Base-by-base conservation (phyloP, 2,329 filamentous ascomycete species). In the Trichoderma arundinaceum region DNA sequence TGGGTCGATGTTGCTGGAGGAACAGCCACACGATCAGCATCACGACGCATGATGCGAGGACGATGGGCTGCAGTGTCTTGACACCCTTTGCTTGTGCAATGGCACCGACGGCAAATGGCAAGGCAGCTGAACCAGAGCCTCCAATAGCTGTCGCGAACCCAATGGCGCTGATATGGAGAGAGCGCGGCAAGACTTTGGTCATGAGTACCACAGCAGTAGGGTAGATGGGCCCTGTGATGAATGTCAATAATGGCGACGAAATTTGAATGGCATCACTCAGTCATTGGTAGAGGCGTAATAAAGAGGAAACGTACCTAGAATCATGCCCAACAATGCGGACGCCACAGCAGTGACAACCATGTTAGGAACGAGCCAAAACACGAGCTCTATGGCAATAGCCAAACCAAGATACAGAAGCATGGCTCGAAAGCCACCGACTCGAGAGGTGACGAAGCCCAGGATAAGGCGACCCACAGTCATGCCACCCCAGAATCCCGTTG, bases 301-400 rank as follows among this genome's bases (percentile, higher is more conserved):
- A n/a, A 38, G 17, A 7, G 5, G 6, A 13, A n/a, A 28, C 59
- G 1, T 13, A 54, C 59, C 59, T 13, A 63, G 7, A 28, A 54
- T 54, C 59, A 63, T 53, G 39, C 59, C 59, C 67, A 92, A 85
- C 0, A 94, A 75, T 0, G 87, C 81, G 10, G 92, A 88, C 4
- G 90, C 87, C 1, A 94, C 83, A 0, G 90, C 89, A 0, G 90
- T 92, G 6, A 91, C 89, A 72, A 90, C 86, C 74, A 94, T 92
- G 60, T 89, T 84, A 0, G 92, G 91, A 0, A 95, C 88, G 2
- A 94, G 86, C 91, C 91, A 95, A 79, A 94, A 91, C 46, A 94
- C 76, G 0, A 94, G 82, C 71, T 92, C 86, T 5, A 92, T 81
- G 0, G 74, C 86, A 73, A 92, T 88, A 2, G 86, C 83, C 15